These are phyloP conservation scores for Diaporthe sp. DNA, from an alignment of 2,329 filamentous ascomycete genomes.

Conservation along the genomic window DNA sequence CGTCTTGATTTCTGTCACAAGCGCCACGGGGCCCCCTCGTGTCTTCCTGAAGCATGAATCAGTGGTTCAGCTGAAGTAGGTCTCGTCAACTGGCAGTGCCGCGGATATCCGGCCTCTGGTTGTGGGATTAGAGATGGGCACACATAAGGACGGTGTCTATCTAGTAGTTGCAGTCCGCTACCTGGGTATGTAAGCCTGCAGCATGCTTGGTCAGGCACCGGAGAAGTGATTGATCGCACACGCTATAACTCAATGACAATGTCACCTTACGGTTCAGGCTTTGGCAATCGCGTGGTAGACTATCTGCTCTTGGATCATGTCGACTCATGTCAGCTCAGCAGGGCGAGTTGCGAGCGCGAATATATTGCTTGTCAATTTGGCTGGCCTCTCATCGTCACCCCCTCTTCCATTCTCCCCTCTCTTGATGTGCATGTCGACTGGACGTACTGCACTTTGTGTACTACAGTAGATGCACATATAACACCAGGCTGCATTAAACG, in stretches of 20 bases:
- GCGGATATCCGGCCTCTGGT: constrained; percentile 7
- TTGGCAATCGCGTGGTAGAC: neutral
- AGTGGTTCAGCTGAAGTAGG: neutral
- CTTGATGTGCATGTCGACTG: neutral
- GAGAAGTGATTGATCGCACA: constrained; percentile 8
- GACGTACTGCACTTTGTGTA: neutral
- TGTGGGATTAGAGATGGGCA: neutral
- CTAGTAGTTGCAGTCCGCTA: neutral
- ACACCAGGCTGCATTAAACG: neutral
- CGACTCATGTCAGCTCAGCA: neutral
- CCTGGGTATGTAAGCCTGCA: neutral
- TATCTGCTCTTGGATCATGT: neutral
- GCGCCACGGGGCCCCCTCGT: neutral
- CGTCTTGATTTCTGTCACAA: neutral
- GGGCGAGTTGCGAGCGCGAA: neutral
- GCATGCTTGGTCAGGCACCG: constrained; percentile 11
- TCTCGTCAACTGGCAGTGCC: neutral
- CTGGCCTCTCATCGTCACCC: too few species aligned
- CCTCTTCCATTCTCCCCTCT: neutral
- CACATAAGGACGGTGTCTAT: neutral
- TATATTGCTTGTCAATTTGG: neutral
- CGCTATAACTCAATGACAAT: constrained; percentile 10
- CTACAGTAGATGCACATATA: neutral
- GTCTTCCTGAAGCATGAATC: neutral
- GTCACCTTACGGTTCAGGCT: constrained; percentile 14